phyloP scores from a whole-genome alignment of 2,329 filamentous ascomycete species.

The Chalara sp. region DNA sequence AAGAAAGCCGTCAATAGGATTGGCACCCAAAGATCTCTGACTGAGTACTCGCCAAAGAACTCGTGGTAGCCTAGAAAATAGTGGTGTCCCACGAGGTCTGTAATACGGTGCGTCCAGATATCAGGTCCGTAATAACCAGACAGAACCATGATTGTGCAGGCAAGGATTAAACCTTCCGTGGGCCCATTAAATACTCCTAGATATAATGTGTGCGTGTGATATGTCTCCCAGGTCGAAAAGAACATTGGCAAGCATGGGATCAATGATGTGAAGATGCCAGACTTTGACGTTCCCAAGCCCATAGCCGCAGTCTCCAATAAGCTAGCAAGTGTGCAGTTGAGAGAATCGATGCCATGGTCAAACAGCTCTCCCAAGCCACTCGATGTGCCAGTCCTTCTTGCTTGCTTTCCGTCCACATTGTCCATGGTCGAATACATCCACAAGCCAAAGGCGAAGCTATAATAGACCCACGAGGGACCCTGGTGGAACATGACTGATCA shows the following conservation, averaged over 20 bases:
- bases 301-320: conserved; percentile 89
- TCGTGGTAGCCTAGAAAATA: conserved; percentile 45
- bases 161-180: conserved; percentile 89
- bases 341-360: conserved; percentile 95
- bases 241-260: conserved; percentile 96
- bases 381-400: conserved; percentile 86
- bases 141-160: conserved; percentile 75
- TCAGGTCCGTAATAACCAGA: conserved; percentile 84
- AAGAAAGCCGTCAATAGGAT: conserved; percentile 61
- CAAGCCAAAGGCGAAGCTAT: conserved; percentile 88
- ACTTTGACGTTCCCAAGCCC: conserved; percentile 76
- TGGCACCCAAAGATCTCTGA: conserved; percentile 83
- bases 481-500: conserved; percentile 30
- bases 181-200: conserved; percentile 95
- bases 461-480: conserved; percentile 89
- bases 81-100: conserved; percentile 57
- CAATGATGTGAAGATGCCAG: conserved; percentile 86
- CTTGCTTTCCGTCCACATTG: conserved; percentile 98
- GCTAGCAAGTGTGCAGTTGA: conserved; percentile 93
- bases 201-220: conserved; percentile 95
- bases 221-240: conserved; percentile 99
- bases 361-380: conserved; percentile 94
- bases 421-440: conserved; percentile 99
- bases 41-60: conserved; percentile 62
- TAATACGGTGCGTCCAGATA: conserved; percentile 76